These are phyloP conservation scores for Aspergillus sp. DNA, from an alignment of 2,329 filamentous ascomycete species.

Conservation along the genomic window DNA sequence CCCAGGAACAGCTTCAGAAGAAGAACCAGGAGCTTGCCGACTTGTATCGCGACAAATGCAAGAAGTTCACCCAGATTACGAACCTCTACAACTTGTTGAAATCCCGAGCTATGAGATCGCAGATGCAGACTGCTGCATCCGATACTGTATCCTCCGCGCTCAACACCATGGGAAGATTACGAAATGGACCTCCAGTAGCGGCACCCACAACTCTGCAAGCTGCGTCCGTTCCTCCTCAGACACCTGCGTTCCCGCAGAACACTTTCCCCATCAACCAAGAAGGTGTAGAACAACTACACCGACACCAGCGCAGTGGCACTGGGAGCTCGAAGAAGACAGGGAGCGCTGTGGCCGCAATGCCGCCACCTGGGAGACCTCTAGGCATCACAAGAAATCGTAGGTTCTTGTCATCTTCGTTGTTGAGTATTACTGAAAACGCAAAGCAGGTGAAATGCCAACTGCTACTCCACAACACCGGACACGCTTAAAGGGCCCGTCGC, in stretches of 20 bases:
- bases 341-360: constrained; percentile 28
- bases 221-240: constrained; percentile 24
- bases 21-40: constrained; percentile 72
- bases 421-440: neutral
- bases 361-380: constrained; percentile 26
- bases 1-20: constrained; percentile 63
- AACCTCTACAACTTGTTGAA: constrained; percentile 59
- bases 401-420: constrained; percentile 1
- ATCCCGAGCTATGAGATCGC: constrained; percentile 53
- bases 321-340: constrained; percentile 34
- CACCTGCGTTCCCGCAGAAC: constrained; percentile 23
- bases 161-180: constrained; percentile 31
- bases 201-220: constrained; percentile 9
- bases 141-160: constrained; percentile 52
- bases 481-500: constrained; percentile 21
- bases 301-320: constrained; percentile 41
- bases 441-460: constrained; percentile 10
- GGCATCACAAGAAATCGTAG: constrained; percentile 24
- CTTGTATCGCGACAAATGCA: constrained; percentile 68
- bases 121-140: constrained; percentile 56
- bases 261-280: constrained; percentile 23
- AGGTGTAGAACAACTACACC: constrained; percentile 38
- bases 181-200: constrained; percentile 15
- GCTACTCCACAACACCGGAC: constrained; percentile 28
- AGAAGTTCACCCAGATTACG: constrained; percentile 67